These are phyloP conservation scores for Aspergillus arachidicola DNA, from an alignment of 2,329 filamentous ascomycete species.

Conservation along the genomic window DNA sequence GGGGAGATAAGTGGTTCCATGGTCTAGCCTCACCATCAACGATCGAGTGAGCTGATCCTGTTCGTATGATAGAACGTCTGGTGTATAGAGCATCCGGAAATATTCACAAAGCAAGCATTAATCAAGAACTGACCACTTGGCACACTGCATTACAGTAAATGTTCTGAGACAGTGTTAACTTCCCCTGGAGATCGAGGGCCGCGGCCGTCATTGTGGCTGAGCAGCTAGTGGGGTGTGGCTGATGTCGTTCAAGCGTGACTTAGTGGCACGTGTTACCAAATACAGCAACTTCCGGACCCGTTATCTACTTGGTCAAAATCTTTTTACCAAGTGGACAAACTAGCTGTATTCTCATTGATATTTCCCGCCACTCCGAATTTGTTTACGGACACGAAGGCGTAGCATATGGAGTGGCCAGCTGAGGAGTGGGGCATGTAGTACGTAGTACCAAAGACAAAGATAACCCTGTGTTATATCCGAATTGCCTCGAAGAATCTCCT, in stretches of 20 bases:
- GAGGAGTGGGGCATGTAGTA: background rate
- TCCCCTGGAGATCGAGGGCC: conserved; percentile 15
- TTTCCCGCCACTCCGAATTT: background rate
- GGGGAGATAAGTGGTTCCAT: conserved; percentile 21
- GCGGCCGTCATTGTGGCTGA: conserved; percentile 19
- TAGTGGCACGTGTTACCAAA: conserved; percentile 7
- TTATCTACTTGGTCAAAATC: background rate
- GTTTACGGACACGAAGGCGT: background rate
- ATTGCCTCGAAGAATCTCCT: no score
- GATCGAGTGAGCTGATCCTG: conserved; percentile 12
- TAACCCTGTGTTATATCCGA: no score
- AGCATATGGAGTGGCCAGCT: background rate
- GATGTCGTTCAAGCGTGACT: background rate
- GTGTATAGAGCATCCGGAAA: background rate
- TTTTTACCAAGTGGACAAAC: background rate
- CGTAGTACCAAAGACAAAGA: background rate
- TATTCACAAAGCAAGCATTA: background rate
- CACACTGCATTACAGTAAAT: background rate
- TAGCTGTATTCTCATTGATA: background rate
- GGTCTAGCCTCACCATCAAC: conserved; percentile 23
- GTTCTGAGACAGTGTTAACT: background rate
- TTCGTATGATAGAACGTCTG: background rate
- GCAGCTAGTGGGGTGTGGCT: conserved; percentile 6
- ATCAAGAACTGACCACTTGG: background rate
- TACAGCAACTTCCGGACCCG: background rate